Evolutionary conservation across 208 protist species (phyloP).

Genomic region (Novymonas esmeraldas): DNA sequence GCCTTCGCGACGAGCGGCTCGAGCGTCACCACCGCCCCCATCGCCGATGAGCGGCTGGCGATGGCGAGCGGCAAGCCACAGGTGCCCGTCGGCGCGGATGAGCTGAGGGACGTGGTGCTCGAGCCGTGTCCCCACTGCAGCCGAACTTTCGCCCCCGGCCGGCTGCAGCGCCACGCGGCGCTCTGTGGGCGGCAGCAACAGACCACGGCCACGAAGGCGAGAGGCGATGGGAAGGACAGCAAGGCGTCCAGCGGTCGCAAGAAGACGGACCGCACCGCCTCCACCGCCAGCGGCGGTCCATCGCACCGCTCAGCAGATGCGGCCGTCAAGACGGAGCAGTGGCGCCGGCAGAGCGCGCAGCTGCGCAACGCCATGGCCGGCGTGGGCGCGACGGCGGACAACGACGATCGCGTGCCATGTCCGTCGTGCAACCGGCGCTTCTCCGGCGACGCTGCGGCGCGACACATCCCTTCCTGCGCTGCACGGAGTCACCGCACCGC

Average conservation of each 20-base stretch:
- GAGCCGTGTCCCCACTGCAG: constrained; percentile 75
- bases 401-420: constrained; percentile 59
- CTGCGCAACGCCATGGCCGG: constrained; percentile 37
- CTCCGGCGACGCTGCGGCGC: constrained; percentile 36
- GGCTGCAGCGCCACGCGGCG: constrained; percentile 55
- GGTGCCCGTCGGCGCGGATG: constrained; percentile 8
- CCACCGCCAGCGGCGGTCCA: background rate
- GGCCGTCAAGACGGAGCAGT: constrained; percentile 16
- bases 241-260: constrained; percentile 4
- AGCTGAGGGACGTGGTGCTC: constrained; percentile 41
- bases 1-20: background rate
- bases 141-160: constrained; percentile 62
- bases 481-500: constrained; percentile 12
- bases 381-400: constrained; percentile 18
- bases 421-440: constrained; percentile 54
- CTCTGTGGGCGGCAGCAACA: constrained; percentile 45
- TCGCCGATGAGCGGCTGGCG: constrained; percentile 25
- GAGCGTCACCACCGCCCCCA: background rate
- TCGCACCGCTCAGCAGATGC: background rate
- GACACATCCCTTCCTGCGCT: constrained; percentile 50
- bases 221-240: constrained; percentile 10
- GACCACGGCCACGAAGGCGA: constrained; percentile 7
- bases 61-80: constrained; percentile 28
- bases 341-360: constrained; percentile 49
- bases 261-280: background rate